A percentile compares a stretch with the other conserved stretches of the same genome.
phyloP scores from a whole-genome alignment of 2,329 filamentous ascomycete genomes.

The Sordariomycetes sp. region DNA sequence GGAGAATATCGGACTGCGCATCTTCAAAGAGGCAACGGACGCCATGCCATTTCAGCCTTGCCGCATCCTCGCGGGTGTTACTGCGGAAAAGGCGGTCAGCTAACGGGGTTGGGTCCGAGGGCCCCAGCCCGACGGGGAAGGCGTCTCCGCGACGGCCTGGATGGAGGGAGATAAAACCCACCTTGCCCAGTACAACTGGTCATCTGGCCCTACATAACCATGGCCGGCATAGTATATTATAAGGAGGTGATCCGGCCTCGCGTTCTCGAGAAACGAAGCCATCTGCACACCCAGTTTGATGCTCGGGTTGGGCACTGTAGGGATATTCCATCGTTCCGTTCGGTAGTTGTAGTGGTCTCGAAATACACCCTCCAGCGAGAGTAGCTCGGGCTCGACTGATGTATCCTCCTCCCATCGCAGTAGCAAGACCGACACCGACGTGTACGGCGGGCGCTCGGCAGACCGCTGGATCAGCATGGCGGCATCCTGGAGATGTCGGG shows the following conservation, averaged over 20 bases:
- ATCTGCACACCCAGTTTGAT: conserved; percentile 52
- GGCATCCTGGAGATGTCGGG: conserved; percentile 56
- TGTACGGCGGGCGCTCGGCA: conserved; percentile 46
- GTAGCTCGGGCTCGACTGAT: conserved; percentile 40
- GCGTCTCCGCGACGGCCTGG: conserved; percentile 4
- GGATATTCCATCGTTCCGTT: conserved; percentile 51
- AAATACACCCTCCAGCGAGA: conserved; percentile 44
- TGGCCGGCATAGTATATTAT: conserved; percentile 57
- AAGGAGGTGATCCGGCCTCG: conserved; percentile 46
- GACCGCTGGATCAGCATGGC: conserved; percentile 57
- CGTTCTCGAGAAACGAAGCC: conserved; percentile 47
- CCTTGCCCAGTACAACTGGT: conserved; percentile 57
- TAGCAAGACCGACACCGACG: conserved; percentile 47
- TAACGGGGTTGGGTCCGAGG: not conserved
- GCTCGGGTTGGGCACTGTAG: conserved; percentile 46
- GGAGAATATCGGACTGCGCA: conserved; percentile 49
- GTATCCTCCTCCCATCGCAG: conserved; percentile 53
- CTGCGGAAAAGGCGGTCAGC: conserved; percentile 23
- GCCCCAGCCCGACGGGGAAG: conserved; percentile 6
- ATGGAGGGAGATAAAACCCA: conserved; percentile 27
- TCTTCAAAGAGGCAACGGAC: conserved; percentile 53
- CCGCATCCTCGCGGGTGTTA: conserved; percentile 44
- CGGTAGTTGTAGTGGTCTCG: conserved; percentile 49
- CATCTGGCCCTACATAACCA: conserved; percentile 46
- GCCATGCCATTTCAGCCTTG: conserved; percentile 53